Conservation (phyloP, 192 early-diverging fungal genomes). For the Podila horticola region DNA sequence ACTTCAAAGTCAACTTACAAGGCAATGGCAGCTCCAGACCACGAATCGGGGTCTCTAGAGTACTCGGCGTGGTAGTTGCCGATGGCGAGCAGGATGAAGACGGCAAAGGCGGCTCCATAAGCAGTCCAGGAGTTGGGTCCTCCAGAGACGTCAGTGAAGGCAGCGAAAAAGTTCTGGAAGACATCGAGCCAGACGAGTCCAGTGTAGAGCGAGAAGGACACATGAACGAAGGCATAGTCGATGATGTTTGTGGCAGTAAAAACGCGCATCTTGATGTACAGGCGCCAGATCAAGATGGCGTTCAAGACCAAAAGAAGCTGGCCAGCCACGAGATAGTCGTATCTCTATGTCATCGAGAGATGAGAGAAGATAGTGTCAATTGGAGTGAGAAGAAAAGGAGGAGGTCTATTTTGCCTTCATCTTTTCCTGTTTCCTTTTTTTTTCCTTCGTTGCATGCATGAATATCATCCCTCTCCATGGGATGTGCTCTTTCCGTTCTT, state of each 20-base stretch:
- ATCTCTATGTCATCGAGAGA: conserved; percentile 8
- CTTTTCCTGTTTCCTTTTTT: no score
- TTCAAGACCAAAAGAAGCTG: conserved; percentile 35
- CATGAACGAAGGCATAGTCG: conserved; percentile 35
- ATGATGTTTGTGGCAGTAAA: conserved; percentile 43
- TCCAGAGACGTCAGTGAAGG: conserved; percentile 33
- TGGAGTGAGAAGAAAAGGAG: conserved; percentile 1
- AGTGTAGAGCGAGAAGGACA: conserved; percentile 45
- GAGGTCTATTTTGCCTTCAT: no score
- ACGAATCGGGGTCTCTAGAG: conserved; percentile 50
- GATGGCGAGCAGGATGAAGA: conserved; percentile 37
- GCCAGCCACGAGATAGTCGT: conserved; percentile 30
- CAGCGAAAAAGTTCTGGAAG: conserved; percentile 50
- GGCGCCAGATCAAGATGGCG: conserved; percentile 29
- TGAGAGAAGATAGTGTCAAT: not conserved
- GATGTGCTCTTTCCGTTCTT: no score
- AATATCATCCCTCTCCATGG: no score
- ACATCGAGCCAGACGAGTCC: conserved; percentile 48
- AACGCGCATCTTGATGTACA: conserved; percentile 28
- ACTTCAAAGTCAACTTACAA: conserved; percentile 26
- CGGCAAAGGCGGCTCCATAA: conserved; percentile 22
- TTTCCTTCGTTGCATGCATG: no score
- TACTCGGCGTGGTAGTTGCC: conserved; percentile 40
- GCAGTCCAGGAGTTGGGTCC: conserved; percentile 41
- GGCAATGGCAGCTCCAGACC: conserved; percentile 36